Evolutionary conservation across 805 yeast genomes (phyloP).

Genomic region (Pichia paraexigua): DNA sequence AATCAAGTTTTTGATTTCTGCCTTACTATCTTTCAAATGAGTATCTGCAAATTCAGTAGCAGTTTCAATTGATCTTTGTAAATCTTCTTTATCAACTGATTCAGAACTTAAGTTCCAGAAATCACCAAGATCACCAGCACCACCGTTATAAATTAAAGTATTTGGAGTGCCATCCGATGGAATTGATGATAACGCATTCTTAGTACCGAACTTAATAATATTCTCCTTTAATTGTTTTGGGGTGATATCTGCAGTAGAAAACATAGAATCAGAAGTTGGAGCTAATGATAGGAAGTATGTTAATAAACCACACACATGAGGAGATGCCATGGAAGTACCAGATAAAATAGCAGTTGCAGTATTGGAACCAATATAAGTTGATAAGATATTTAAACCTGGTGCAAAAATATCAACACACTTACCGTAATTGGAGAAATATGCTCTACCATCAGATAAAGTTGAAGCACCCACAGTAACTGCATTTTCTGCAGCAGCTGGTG

Average conservation of each 20-base stretch:
- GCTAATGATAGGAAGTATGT: conserved; percentile 83
- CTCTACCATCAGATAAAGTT: conserved; percentile 80
- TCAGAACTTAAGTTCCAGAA: conserved; percentile 41
- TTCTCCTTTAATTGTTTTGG: conserved; percentile 74
- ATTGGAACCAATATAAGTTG: conserved; percentile 74
- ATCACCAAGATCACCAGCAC: conserved; percentile 58
- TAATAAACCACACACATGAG: conserved; percentile 88
- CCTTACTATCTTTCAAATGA: conserved; percentile 16
- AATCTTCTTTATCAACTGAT: conserved; percentile 12
- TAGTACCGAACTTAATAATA: conserved; percentile 60
- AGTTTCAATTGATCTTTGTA: conserved; percentile 16
- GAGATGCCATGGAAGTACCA: conserved; percentile 98
- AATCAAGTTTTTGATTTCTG: conserved; percentile 16
- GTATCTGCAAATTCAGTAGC: conserved; percentile 16
- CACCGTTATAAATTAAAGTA: conserved; percentile 73
- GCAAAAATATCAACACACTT: conserved; percentile 94
- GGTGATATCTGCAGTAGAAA: conserved; percentile 49
- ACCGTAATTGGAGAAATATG: conserved; percentile 93
- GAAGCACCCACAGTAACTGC: conserved; percentile 96
- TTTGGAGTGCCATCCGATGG: conserved; percentile 68
- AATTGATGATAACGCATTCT: conserved; percentile 49
- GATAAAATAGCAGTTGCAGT: conserved; percentile 75
- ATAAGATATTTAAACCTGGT: conserved; percentile 85
- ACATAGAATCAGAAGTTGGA: conserved; percentile 65
- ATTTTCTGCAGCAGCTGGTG: conserved; percentile 81